These are phyloP conservation scores for Blastobotrys chiropterorum DNA, from an alignment of 805 yeast genomes.

Conservation along the genomic window DNA sequence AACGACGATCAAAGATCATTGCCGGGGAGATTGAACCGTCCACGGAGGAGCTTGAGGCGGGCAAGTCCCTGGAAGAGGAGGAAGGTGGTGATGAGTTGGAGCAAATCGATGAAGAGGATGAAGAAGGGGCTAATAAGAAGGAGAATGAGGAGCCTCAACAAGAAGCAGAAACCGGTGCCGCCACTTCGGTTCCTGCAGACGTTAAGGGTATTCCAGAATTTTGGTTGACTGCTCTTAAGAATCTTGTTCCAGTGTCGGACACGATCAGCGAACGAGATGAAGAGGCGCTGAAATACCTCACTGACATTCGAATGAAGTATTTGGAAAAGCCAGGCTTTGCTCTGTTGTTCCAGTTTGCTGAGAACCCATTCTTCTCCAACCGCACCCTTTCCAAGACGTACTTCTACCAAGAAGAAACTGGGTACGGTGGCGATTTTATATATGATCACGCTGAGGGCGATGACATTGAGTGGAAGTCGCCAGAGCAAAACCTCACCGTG, in stretches of 20 bases:
- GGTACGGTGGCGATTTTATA: slow-evolving; percentile 92
- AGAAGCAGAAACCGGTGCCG: slow-evolving; percentile 40
- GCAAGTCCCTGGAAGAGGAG: slow-evolving; percentile 62
- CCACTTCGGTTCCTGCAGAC: slow-evolving; percentile 34
- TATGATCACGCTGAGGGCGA: slow-evolving; percentile 95
- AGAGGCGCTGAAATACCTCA: slow-evolving; percentile 65
- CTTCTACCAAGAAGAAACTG: slow-evolving; percentile 88
- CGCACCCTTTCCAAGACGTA: slow-evolving; percentile 73
- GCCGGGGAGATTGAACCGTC: slow-evolving; percentile 73
- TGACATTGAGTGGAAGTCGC: slow-evolving; percentile 75
- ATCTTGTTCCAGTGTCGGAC: slow-evolving; percentile 72
- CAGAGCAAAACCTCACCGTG: slow-evolving; percentile 78
- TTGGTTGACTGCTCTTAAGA: slow-evolving; percentile 94
- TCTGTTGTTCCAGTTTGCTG: slow-evolving; percentile 71
- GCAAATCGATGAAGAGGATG: slow-evolving; percentile 40
- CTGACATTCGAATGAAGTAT: slow-evolving; percentile 72
- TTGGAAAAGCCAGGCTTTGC: slow-evolving; percentile 80
- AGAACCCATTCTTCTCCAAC: slow-evolving; percentile 74
- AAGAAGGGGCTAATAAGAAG: slow-evolving; percentile 33
- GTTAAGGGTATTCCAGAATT: slow-evolving; percentile 82
- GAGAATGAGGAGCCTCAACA: slow-evolving; percentile 35
- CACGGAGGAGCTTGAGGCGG: slow-evolving; percentile 68
- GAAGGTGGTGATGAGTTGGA: slow-evolving; percentile 41
- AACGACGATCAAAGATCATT: slow-evolving; percentile 64
- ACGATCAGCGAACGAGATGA: slow-evolving; percentile 85